These are phyloP conservation scores for Boletus patriciae DNA, from an alignment of 768 basidiomycete genomes.

Conservation along the genomic window DNA sequence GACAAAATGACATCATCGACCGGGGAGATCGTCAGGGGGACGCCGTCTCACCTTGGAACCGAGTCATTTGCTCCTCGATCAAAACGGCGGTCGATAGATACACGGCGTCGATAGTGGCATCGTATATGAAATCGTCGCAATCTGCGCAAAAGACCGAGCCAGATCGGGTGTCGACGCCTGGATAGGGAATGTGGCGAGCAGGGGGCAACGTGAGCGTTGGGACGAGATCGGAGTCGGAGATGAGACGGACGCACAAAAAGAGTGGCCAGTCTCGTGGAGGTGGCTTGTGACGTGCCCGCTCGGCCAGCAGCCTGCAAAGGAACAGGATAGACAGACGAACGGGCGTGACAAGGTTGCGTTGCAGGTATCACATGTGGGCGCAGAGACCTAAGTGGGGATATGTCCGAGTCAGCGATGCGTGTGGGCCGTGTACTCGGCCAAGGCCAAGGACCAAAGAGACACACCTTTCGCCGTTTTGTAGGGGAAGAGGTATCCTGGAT, in stretches of 20 bases:
- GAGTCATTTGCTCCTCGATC: constrained; percentile 60
- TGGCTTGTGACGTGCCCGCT: constrained; percentile 58
- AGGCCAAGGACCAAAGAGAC: constrained; percentile 13
- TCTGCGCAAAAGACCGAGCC: constrained; percentile 73
- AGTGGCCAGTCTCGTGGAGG: constrained; percentile 55
- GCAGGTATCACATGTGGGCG: constrained; percentile 67
- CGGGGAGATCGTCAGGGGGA: neutral
- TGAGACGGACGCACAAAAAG: constrained; percentile 55
- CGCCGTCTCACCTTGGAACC: constrained; percentile 44
- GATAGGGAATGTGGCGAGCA: neutral
- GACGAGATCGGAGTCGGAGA: neutral
- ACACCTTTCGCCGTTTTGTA: constrained; percentile 66
- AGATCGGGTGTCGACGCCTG: constrained; percentile 72
- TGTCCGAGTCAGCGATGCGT: neutral
- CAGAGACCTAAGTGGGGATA: constrained; percentile 41
- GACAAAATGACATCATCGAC: neutral
- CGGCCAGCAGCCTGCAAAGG: constrained; percentile 69
- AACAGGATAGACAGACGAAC: constrained; percentile 72
- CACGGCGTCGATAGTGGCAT: constrained; percentile 49
- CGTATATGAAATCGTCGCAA: constrained; percentile 76
- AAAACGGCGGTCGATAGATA: constrained; percentile 45
- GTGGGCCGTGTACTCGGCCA: neutral
- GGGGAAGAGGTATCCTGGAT: constrained; percentile 47
- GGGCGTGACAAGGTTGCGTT: constrained; percentile 56
- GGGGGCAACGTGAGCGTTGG: neutral